Conservation (phyloP, 2,329 filamentous ascomycete genomes). For the Cladosporium halotolerans region DNA sequence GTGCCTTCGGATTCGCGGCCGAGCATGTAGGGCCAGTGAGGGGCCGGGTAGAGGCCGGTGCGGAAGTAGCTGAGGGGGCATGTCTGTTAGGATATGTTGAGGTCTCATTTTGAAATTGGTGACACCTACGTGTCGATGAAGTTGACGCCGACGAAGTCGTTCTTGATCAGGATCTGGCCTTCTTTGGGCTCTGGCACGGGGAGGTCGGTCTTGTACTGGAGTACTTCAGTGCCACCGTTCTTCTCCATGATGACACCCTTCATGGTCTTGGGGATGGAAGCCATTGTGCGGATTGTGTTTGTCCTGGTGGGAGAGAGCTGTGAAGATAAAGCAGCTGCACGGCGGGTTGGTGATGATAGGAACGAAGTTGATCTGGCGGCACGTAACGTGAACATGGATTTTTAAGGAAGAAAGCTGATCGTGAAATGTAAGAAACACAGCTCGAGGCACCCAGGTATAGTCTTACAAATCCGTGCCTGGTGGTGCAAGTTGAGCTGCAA, state of each 20-base stretch:
- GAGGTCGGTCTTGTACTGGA: conserved; percentile 64
- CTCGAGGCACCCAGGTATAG: neutral
- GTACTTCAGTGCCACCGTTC: conserved; percentile 64
- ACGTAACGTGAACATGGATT: conserved; percentile 3
- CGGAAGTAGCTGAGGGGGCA: conserved; percentile 63
- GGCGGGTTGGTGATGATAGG: neutral
- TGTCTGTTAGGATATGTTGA: neutral
- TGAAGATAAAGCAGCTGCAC: neutral
- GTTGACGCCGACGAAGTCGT: conserved; percentile 74
- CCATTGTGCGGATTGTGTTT: conserved; percentile 31
- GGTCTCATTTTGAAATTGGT: neutral
- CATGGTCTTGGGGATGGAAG: conserved; percentile 60
- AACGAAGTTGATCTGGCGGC: neutral
- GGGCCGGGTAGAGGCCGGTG: conserved; percentile 67
- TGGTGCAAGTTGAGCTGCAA: neutral
- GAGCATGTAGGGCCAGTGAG: conserved; percentile 64
- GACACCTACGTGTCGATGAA: conserved; percentile 69
- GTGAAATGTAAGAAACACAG: neutral
- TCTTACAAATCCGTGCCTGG: neutral
- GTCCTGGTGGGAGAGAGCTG: neutral
- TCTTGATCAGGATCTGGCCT: conserved; percentile 74
- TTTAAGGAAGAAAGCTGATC: neutral
- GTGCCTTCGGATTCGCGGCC: conserved; percentile 74
- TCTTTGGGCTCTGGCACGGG: conserved; percentile 62
- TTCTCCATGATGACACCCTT: conserved; percentile 66